Evolutionary conservation across 176 grass and related monocot species (phyloP), one percentile per base, ranked within the genome.

Genomic region (Olyra latifolia): DNA sequence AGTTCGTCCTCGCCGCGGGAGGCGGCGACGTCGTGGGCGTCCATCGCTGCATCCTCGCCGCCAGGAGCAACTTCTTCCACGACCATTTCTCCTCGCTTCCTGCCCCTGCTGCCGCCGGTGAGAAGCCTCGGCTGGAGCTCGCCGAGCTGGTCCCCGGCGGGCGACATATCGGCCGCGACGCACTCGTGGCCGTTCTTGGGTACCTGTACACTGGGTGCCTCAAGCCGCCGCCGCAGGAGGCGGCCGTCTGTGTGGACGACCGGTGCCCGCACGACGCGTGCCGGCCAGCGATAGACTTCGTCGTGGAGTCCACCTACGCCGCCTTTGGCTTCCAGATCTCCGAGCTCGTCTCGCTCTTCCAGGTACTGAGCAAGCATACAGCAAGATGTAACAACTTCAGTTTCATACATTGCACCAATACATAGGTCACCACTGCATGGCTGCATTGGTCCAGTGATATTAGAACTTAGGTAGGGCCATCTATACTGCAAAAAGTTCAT

Each of bases 171-270:
- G 88, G 88, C 64, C 80, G 66, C 7, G 92, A 94, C 70, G 88
- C 92, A 38, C 87, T 94, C 83, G 58, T 86, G 23, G 60, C 81
- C 35, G 77, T 94, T 10, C 69, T 91, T 27, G 74, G 71, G 3
- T 94, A 94, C 81, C 79, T 94, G 1, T 94, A 94, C 71, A 94
- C 88, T 0, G 92, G 92, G 6, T 87, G 65, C 62, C 86, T 94
- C 65, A 81, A 64, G 71, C 15, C 66, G 1, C 48, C 92, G 38
- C 86, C 92, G 53, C 79, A 29, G 61, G 92, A 74, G n/a, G 83
- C 78, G 0, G 85, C 86, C 69, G 72, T 91, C 14, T 94, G 92
- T 72, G 78, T 87, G n/a, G 92, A 94, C 52, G 62, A 74, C 1
- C 48, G 14, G 9, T 94, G 92, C 67, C 2, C 16, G 0, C 92